Conservation (phyloP, 306 rosid genomes). For the Abrus pulchellus region DNA sequence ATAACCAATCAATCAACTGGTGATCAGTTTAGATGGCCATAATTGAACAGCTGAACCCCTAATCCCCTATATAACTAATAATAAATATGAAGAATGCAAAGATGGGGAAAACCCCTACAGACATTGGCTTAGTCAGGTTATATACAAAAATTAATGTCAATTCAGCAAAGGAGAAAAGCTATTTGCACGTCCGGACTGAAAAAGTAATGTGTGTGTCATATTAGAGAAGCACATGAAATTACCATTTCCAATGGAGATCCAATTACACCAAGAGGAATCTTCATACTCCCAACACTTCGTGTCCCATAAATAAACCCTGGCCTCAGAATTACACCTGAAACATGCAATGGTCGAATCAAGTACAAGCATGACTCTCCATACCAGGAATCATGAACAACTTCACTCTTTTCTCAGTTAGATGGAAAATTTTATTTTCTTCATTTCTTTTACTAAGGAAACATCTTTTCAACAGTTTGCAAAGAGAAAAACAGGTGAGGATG, state of each 20-base stretch:
- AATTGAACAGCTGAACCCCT: neutral
- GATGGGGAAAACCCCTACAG: neutral
- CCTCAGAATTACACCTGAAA: conserved; percentile 92
- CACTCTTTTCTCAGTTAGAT: neutral
- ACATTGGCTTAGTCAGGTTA: neutral
- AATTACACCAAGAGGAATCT: conserved; percentile 81
- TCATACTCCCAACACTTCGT: conserved; percentile 82
- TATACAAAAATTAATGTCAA: conserved; percentile 32
- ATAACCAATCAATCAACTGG: conserved; percentile 35
- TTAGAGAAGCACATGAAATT: conserved; percentile 49
- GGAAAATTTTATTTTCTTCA: conserved; percentile 16
- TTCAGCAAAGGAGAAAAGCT: conserved; percentile 9
- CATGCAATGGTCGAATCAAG: conserved; percentile 37
- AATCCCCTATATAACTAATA: conserved; percentile 31
- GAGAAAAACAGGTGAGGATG: neutral
- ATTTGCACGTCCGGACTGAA: conserved; percentile 6
- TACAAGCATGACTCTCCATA: neutral
- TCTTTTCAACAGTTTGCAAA: conserved; percentile 9
- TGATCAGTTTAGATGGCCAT: conserved; percentile 10
- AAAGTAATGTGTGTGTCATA: conserved; percentile 3
- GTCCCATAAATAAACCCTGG: conserved; percentile 98
- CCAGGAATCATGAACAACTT: conserved; percentile 20
- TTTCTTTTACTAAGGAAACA: neutral
- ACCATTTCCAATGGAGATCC: conserved; percentile 96
- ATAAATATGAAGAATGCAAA: conserved; percentile 25